These are phyloP conservation scores for Tetrapisispora phaffii DNA, from an alignment of 805 yeast genomes.

Conservation along the genomic window DNA sequence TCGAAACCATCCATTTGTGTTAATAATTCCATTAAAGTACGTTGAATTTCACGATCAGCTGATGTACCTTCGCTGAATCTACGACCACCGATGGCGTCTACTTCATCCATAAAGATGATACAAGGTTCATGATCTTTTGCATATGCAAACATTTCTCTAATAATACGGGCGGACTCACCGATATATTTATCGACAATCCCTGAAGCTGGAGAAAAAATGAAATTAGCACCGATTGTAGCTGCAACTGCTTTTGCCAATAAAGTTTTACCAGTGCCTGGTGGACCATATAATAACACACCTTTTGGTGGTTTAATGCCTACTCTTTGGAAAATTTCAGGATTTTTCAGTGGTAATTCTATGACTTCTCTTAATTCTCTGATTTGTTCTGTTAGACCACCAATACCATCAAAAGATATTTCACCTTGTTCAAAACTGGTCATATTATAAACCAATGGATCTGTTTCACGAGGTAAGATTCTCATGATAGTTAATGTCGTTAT, in stretches of 20 bases:
- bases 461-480: constrained; percentile 96
- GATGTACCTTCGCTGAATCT: constrained; percentile 96
- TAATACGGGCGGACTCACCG: constrained; percentile 93
- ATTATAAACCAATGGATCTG: constrained; percentile 94
- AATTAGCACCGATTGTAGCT: constrained; percentile 96
- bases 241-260: constrained; percentile 95
- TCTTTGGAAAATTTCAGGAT: constrained; percentile 89
- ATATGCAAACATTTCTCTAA: constrained; percentile 95
- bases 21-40: constrained; percentile 92
- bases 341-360: constrained; percentile 90
- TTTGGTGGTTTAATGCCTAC: constrained; percentile 99
- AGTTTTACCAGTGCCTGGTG: constrained; percentile 98
- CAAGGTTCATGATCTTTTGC: constrained; percentile 98
- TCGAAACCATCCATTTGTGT: constrained; percentile 99
- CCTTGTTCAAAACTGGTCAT: constrained; percentile 99
- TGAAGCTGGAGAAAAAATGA: constrained; percentile 95
- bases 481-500: constrained; percentile 96
- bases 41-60: constrained; percentile 96
- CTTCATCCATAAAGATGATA: constrained; percentile 96
- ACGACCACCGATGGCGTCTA: constrained; percentile 98
- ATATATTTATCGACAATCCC: constrained; percentile 97
- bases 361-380: constrained; percentile 95
- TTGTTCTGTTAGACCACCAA: constrained; percentile 94
- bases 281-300: constrained; percentile 93
- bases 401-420: constrained; percentile 84